phyloP scores from a whole-genome alignment of 225 moss, liverwort and hornwort genomes.

The Rhytidiadelphus loreus region DNA sequence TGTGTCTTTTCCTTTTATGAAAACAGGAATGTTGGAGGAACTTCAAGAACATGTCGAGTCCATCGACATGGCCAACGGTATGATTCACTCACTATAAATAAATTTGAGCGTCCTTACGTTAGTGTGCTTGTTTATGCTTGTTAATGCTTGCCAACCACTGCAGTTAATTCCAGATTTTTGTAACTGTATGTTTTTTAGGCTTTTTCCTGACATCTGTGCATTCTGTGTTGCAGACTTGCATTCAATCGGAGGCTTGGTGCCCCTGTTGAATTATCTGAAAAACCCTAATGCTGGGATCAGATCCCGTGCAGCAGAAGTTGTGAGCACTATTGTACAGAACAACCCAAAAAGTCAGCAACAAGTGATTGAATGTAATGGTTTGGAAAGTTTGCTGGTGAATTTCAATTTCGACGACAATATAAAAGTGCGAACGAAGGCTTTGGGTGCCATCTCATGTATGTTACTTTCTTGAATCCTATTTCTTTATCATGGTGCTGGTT shows the following conservation, averaged over 20 bases:
- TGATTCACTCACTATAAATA: neutral
- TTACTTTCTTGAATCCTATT: neutral
- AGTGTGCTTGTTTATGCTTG: neutral
- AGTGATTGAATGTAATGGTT: conserved; percentile 68
- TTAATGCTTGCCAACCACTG: neutral
- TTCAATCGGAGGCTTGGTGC: conserved; percentile 77
- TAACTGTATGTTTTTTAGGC: neutral
- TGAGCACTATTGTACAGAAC: conserved; percentile 89
- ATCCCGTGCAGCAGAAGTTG: conserved; percentile 86
- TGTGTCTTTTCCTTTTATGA: neutral
- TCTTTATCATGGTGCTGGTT: neutral
- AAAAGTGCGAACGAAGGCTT: conserved; percentile 74
- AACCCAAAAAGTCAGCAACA: conserved; percentile 89
- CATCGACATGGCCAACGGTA: conserved; percentile 95
- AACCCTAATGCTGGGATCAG: conserved; percentile 61
- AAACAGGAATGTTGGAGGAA: conserved; percentile 91
- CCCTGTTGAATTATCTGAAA: conserved; percentile 67
- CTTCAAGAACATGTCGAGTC: conserved; percentile 95
- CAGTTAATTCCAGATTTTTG: neutral
- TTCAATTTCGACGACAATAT: conserved; percentile 62
- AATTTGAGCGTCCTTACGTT: neutral
- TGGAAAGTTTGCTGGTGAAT: conserved; percentile 60
- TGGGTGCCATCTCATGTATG: conserved; percentile 95
- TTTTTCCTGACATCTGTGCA: neutral
- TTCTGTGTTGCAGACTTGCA: conserved; percentile 58